A percentile compares a stretch with the other conserved stretches of the same genome.
These are phyloP conservation scores for Salix viminalis DNA, from an alignment of 345 rosid species.

Conservation along the genomic window DNA sequence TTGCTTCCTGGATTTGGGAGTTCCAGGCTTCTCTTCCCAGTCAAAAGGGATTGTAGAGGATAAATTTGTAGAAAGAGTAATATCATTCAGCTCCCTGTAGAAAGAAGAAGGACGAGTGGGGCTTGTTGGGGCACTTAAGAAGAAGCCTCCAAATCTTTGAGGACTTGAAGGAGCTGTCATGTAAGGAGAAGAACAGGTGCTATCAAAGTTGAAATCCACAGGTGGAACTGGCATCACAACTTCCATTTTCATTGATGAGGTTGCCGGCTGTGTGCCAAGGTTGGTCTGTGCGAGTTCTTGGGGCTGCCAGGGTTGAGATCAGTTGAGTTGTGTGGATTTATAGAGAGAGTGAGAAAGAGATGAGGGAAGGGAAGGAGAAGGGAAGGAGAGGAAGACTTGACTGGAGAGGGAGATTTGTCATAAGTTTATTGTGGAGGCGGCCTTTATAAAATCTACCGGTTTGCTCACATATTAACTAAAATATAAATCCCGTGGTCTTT, in stretches of 20 bases:
- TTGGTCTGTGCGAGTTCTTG: not conserved
- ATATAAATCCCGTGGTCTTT: too few species aligned
- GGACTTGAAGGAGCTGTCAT: conserved; percentile 99
- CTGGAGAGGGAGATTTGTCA: conserved; percentile 7
- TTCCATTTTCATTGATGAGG: conserved; percentile 42
- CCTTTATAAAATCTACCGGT: conserved; percentile 42
- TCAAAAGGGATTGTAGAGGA: conserved; percentile 31
- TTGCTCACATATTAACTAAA: too few species aligned
- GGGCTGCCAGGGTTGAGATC: not conserved
- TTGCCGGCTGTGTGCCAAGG: not conserved
- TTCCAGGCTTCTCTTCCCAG: conserved; percentile 47
- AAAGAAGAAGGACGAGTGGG: conserved; percentile 42
- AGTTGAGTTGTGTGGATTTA: conserved; percentile 1
- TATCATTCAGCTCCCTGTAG: conserved; percentile 6
- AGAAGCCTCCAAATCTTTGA: conserved; percentile 57
- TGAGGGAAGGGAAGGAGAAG: conserved; percentile 8
- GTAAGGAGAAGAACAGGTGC: conserved; percentile 80
- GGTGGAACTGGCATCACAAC: conserved; percentile 36
- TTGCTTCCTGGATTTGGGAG: conserved; percentile 23
- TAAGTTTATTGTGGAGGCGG: conserved; percentile 29
- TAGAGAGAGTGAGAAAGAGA: not conserved
- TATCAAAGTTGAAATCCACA: conserved; percentile 69
- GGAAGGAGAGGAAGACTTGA: conserved; percentile 16
- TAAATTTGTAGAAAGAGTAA: not conserved
- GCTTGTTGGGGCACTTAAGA: conserved; percentile 63